These are phyloP conservation scores for Diversispora eburnea DNA, from an alignment of 192 early-diverging fungal species.

Conservation along the genomic window DNA sequence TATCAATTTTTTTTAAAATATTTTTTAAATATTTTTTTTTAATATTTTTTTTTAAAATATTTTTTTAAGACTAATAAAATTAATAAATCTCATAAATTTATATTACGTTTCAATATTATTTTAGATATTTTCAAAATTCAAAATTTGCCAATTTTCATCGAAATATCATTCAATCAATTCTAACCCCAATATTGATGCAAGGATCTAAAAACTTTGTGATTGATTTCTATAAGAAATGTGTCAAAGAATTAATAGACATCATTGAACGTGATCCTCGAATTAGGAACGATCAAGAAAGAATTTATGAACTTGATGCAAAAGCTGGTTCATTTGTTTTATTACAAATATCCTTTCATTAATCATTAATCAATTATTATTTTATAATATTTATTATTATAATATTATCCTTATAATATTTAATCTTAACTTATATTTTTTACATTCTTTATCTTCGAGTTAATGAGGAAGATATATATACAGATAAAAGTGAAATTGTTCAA, in stretches of 20 bases:
- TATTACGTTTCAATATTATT: slow-evolving; percentile 8
- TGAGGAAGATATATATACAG: slow-evolving; percentile 37
- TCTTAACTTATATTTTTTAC: slow-evolving; percentile 33
- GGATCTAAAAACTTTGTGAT: slow-evolving; percentile 41
- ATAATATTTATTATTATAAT: not conserved
- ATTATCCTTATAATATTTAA: not conserved
- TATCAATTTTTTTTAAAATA: not conserved
- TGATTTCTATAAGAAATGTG: slow-evolving; percentile 49
- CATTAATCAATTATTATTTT: not conserved
- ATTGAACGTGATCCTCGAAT: slow-evolving; percentile 34
- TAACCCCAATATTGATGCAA: slow-evolving; percentile 47
- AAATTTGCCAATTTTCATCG: slow-evolving; percentile 31
- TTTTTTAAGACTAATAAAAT: no score
- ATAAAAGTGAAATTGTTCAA: slow-evolving; percentile 37
- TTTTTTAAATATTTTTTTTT: not conserved
- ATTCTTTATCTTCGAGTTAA: slow-evolving; percentile 45
- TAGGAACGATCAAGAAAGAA: slow-evolving; percentile 24
- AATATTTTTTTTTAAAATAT: not conserved
- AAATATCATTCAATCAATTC: slow-evolving; percentile 49
- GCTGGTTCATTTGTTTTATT: slow-evolving; percentile 44
- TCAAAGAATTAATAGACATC: slow-evolving; percentile 49
- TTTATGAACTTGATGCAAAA: slow-evolving; percentile 40
- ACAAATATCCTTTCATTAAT: slow-evolving; percentile 44
- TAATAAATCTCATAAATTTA: slow-evolving; percentile 8
- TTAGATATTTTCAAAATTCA: slow-evolving; percentile 18